phyloP scores from a whole-genome alignment of 2,329 filamentous ascomycete genomes.

The Diaporthe sp. region DNA sequence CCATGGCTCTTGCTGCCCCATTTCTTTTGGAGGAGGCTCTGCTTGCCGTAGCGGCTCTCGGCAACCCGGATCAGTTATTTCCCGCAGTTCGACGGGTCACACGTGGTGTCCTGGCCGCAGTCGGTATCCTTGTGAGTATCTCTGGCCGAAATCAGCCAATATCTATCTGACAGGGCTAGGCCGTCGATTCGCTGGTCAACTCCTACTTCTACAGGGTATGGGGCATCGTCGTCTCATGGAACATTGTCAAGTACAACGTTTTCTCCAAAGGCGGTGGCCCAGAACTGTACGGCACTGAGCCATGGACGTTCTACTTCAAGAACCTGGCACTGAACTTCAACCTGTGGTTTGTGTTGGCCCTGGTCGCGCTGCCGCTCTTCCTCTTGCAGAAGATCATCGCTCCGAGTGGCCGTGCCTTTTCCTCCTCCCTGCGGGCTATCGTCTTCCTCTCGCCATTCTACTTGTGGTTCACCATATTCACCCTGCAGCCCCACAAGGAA shows the following conservation, averaged over 20 bases:
- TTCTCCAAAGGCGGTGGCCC: conserved; percentile 87
- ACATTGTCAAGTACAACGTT: conserved; percentile 96
- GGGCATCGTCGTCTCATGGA: conserved; percentile 81
- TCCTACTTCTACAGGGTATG: conserved; percentile 87
- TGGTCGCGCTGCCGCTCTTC: conserved; percentile 82
- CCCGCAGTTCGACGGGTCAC: conserved; percentile 73
- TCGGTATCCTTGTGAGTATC: conserved; percentile 76
- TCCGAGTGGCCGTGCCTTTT: conserved; percentile 72
- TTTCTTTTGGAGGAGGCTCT: conserved; percentile 83
- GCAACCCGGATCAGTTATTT: conserved; percentile 70
- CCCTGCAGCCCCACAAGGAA: conserved; percentile 94
- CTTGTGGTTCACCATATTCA: conserved; percentile 94
- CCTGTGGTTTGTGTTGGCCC: conserved; percentile 87
- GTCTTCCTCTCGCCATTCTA: conserved; percentile 91
- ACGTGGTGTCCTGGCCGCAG: conserved; percentile 76
- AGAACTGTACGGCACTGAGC: conserved; percentile 94
- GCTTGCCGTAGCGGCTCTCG: conserved; percentile 65
- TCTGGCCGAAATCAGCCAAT: neutral
- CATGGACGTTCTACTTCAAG: conserved; percentile 96
- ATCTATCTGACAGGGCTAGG: conserved; percentile 61
- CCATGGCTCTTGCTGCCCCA: conserved; percentile 83
- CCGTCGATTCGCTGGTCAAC: conserved; percentile 79
- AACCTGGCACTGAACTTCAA: conserved; percentile 97
- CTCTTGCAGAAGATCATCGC: conserved; percentile 78
- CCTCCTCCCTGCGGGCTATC: conserved; percentile 80